A percentile compares a stretch with the other conserved stretches of the same genome.
phyloP scores from a whole-genome alignment of 345 rosid genomes.

The Citrus unshiu region DNA sequence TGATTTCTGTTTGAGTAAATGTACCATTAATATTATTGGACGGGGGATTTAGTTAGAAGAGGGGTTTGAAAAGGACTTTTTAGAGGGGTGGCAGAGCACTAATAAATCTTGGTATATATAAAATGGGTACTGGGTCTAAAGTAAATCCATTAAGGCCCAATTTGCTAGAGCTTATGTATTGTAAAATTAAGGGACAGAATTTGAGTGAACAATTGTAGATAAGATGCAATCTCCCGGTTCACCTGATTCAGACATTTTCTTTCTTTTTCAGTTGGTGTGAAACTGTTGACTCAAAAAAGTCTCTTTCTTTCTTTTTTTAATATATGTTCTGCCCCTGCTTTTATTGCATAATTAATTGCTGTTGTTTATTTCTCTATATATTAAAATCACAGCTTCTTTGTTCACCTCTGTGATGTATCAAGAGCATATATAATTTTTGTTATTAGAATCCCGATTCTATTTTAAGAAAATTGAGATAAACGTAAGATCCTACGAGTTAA shows the following conservation, averaged over 20 bases:
- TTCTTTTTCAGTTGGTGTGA: neutral
- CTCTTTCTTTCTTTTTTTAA: too few relatives aligned
- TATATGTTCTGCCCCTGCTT: neutral
- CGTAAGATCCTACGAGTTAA: too few relatives aligned
- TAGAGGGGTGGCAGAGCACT: too few relatives aligned
- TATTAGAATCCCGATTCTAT: neutral
- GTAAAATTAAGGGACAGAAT: too few relatives aligned
- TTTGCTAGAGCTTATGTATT: neutral
- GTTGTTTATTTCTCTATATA: neutral
- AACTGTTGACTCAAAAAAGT: neutral
- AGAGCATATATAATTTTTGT: too few relatives aligned
- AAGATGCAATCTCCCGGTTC: neutral
- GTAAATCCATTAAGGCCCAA: neutral
- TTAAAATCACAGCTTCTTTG: neutral
- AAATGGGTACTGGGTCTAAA: neutral
- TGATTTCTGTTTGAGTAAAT: fast-evolving
- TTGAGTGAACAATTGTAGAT: neutral
- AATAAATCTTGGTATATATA: too few relatives aligned
- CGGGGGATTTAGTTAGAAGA: too few relatives aligned
- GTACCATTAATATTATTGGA: too few relatives aligned
- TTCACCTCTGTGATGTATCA: neutral
- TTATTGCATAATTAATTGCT: neutral
- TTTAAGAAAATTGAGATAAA: too few relatives aligned
- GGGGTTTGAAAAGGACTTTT: too few relatives aligned
- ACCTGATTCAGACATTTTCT: neutral